phyloP scores from a whole-genome alignment of 768 basidiomycete genomes.

The Cubamyces sp. region DNA sequence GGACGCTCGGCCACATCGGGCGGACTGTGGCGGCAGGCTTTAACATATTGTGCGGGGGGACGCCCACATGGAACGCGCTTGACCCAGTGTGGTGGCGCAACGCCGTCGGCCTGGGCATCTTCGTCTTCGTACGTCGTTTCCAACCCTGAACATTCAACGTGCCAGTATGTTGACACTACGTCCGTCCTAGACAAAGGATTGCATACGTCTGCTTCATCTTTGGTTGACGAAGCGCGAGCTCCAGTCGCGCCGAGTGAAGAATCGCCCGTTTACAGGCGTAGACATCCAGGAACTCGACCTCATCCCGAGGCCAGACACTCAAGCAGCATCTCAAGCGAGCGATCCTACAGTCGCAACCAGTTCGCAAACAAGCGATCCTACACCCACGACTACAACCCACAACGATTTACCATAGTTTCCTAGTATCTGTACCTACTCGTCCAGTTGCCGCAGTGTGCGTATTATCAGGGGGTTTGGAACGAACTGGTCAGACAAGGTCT shows the following conservation, averaged over 20 bases:
- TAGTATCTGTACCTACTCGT: no score
- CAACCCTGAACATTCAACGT: neutral
- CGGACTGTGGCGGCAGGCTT: conserved; percentile 43
- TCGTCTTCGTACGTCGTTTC: conserved; percentile 55
- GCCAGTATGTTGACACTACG: neutral
- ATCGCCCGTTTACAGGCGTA: conserved; percentile 73
- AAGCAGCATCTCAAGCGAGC: no score
- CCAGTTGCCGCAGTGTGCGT: no score
- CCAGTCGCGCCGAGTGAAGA: conserved; percentile 68
- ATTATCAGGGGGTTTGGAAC: no score
- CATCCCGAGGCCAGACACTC: conserved; percentile 33
- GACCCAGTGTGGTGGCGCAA: conserved; percentile 87
- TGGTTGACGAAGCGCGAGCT: conserved; percentile 75
- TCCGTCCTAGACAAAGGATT: conserved; percentile 62
- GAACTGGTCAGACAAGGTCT: no score
- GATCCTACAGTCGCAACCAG: no score
- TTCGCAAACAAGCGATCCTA: no score
- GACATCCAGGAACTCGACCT: conserved; percentile 70
- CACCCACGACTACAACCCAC: no score
- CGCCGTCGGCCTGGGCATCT: conserved; percentile 66
- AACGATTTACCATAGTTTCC: no score
- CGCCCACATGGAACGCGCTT: conserved; percentile 62
- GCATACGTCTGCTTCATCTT: conserved; percentile 65
- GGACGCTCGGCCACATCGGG: conserved; percentile 32
- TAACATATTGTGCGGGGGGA: conserved; percentile 56